Base-by-base conservation (phyloP, 2,329 filamentous ascomycete genomes). In the Sordariomycetes sp. region DNA sequence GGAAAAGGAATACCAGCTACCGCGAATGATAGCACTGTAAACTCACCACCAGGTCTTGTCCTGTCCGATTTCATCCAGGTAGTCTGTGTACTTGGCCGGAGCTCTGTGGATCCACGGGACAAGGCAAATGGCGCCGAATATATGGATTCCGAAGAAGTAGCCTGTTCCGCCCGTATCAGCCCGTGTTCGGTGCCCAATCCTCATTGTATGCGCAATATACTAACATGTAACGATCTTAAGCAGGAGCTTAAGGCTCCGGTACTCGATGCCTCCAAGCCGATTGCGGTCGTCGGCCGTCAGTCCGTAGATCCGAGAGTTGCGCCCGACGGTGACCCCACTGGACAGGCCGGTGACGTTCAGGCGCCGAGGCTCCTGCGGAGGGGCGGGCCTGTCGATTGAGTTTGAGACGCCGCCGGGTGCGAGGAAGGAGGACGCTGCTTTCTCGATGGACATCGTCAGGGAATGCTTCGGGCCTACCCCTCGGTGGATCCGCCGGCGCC, bases 231-330 rank as follows among this genome's bases (percentile, higher is more conserved):
- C 76, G 35, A 97, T 85, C 28, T 90, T 69, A 1, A 89, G 89
- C 54, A 99, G 74, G 2, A 90, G 89, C 70, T 96, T 95, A 60
- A 99, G 71, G 0, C 92, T 89, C 5, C 94, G 86, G 67, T 99
- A 99, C 70, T 99, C 94, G 62, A 99, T 96, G 22, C 94, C 94
- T 11, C 94, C 94, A 2, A 99, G 76, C 70, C 97, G 94, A 68
- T 99, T 91, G 63, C 94, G 83, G 71, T 99, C 91, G 62, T 94
- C 90, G 64, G 95, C 88, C 0, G 88, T 89, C 62, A 99, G 72
- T 63, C 92, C 90, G 14, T 94, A 80, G 67, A 97, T 97, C 46
- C 89, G 87, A 12, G 93, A 97, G 70, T 99, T 99, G 62, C 94
- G 85, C 24, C 88, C 93, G 58, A 97, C 82, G 0, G 94, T 99